A percentile compares a stretch with the other conserved stretches of the same genome.
These are phyloP conservation scores for Monsonia emarginata DNA, from an alignment of 441 rosid species.

Conservation along the genomic window DNA sequence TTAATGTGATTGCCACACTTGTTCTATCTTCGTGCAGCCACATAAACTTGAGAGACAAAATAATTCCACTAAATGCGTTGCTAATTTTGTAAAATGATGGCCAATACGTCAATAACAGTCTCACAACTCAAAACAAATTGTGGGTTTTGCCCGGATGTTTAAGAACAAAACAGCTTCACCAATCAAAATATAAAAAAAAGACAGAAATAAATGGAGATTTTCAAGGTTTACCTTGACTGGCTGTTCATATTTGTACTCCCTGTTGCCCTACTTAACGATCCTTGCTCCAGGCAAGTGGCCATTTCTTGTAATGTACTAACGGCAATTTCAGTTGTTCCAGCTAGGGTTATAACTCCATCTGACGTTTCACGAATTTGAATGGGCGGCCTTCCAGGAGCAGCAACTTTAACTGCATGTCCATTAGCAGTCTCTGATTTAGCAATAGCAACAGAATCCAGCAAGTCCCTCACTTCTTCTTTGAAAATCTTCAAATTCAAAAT, in stretches of 20 bases:
- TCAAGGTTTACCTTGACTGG: conserved; percentile 39
- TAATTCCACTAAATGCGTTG: neutral
- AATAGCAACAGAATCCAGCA: conserved; percentile 40
- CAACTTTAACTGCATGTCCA: conserved; percentile 38
- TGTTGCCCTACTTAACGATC: conserved; percentile 49
- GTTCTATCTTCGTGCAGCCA: neutral
- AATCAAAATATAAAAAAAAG: neutral
- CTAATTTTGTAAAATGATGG: neutral
- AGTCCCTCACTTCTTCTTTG: conserved; percentile 64
- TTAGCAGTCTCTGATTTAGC: conserved; percentile 29
- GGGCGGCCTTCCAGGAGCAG: conserved; percentile 36
- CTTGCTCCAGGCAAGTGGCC: conserved; percentile 57
- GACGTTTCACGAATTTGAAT: conserved; percentile 66
- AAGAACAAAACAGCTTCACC: conserved; percentile 2
- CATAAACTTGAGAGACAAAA: conserved; percentile 2
- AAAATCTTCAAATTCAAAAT: conserved; percentile 41
- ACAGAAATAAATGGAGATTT: conserved; percentile 3
- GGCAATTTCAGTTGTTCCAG: conserved; percentile 52
- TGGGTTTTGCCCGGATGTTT: neutral
- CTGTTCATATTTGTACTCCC: conserved; percentile 66
- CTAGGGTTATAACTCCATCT: conserved; percentile 51
- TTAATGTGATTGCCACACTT: neutral
- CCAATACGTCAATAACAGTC: neutral
- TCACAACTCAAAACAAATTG: neutral
- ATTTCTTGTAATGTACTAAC: conserved; percentile 45